A percentile compares a stretch with the other conserved stretches of the same genome.
These are phyloP conservation scores for Lasiosphaeria ovina DNA, from an alignment of 495 filamentous ascomycete genomes.

Conservation along the genomic window DNA sequence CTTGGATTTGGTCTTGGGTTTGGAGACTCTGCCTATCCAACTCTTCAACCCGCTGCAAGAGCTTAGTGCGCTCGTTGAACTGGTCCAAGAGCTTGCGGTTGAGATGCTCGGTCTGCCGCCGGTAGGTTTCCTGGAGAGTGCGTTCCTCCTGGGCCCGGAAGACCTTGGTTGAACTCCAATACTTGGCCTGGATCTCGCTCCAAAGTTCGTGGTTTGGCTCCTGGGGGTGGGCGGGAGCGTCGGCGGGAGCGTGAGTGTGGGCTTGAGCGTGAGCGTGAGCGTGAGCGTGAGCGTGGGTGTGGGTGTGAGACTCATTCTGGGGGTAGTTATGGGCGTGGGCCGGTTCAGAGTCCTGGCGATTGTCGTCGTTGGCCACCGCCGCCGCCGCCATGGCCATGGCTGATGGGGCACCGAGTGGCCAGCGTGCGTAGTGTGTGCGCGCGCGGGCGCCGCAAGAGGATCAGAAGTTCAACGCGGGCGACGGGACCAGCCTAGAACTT, in stretches of 20 bases:
- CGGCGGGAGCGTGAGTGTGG: no score
- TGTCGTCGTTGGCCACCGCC: not conserved
- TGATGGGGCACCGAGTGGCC: not conserved
- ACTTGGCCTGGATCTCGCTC: constrained; percentile 31
- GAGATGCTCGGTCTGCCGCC: not conserved
- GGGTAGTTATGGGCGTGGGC: not conserved
- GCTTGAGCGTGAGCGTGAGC: no score
- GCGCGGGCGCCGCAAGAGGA: no score
- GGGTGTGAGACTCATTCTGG: not conserved
- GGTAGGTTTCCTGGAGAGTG: constrained; percentile 5
- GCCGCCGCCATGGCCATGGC: constrained; percentile 4
- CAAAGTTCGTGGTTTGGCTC: constrained; percentile 10
- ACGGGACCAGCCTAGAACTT: no score
- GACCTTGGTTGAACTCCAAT: constrained; percentile 19
- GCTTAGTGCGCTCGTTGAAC: constrained; percentile 9
- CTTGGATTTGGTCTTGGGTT: constrained; percentile 1
- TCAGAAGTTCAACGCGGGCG: no score
- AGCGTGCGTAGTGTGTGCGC: not conserved
- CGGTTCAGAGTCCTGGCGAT: not conserved
- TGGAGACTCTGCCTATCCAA: not conserved
- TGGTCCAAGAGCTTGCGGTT: constrained; percentile 6
- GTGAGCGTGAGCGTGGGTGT: no score
- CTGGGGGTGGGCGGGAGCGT: not conserved
- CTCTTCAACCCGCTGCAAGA: constrained; percentile 11
- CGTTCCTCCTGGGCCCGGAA: constrained; percentile 21